Evolutionary conservation across 768 basidiomycete species (phyloP).

Genomic region (Naganishia randhawae): DNA sequence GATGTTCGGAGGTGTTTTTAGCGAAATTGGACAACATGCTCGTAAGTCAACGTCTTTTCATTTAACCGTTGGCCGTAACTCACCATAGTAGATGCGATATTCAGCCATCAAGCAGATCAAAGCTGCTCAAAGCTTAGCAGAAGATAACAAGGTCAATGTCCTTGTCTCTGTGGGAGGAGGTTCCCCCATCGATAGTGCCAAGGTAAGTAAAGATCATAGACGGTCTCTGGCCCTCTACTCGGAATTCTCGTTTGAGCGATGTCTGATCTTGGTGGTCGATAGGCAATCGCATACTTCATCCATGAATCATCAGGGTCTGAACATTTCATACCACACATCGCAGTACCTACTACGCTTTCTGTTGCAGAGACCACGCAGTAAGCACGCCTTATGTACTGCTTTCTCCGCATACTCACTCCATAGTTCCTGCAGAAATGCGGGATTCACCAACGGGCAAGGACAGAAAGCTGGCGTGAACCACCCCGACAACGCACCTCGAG

Average conservation of each 20-base stretch:
- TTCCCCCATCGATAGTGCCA: conserved; percentile 73
- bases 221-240: not conserved
- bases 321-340: conserved; percentile 62
- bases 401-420: not conserved
- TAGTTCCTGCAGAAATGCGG: conserved; percentile 62
- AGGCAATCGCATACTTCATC: conserved; percentile 62
- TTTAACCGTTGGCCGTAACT: not conserved
- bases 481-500: conserved; percentile 61
- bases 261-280: not conserved
- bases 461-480: conserved; percentile 62
- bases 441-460: conserved; percentile 68
- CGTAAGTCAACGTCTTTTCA: conserved; percentile 21
- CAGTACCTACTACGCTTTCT: conserved; percentile 73
- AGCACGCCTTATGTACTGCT: not conserved
- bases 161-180: conserved; percentile 75
- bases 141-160: conserved; percentile 58
- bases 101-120: conserved; percentile 33
- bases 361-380: conserved; percentile 31
- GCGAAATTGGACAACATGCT: conserved; percentile 34
- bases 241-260: not conserved
- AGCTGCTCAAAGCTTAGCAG: conserved; percentile 25
- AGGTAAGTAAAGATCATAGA: conserved; percentile 42
- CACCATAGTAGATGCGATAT: not conserved
- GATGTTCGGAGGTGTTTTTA: conserved; percentile 67
- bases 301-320: conserved; percentile 57